Base-by-base conservation (phyloP, 1,139 yeast genomes). In the Suhomyces coccinellae region DNA sequence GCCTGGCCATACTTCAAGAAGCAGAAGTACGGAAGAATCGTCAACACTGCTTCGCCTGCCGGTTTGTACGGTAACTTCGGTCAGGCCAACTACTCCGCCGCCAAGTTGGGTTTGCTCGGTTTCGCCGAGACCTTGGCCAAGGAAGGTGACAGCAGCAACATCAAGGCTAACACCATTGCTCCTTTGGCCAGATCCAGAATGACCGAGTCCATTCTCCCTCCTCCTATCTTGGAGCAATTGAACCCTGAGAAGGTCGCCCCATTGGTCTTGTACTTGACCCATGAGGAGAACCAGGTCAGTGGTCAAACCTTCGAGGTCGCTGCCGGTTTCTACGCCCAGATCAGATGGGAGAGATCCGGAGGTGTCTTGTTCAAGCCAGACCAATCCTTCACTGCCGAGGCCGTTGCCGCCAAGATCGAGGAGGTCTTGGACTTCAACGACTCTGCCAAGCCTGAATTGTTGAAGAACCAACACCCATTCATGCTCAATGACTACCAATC, bases 21-120 rank as follows among this genome's bases (percentile, higher is more conserved):
- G 58, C 98, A 93, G 68, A 79, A 80, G 52, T 93, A 73, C 62
- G 99, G 99, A 54, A 79, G 98, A 59, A 79, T 93, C 57, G 71
- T 93, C 59, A 91, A 89, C 75, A 91, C 98, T 16, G 83, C 96
- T 37, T 90, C 97, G 6, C 97, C 98, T 24, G 98, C 98, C 40
- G 98, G 98, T 32, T 76, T 93, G 54, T 93, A 87, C 65, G 99
- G 99, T 55, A 90, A 90, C 73, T 93, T 90, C 69, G 99, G 99
- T 45, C 99, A 93, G 69, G 82, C 97, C 40, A 93, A 93, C 73
- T 93, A 93, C 71, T 83, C 97, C 2, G 95, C 97, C 36, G 98
- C 97, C 37, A 93, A 93, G 69, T 73, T 87, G 52, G 98, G 89
- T 22, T 75, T 90, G 47, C 87, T 91, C 49, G 97, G 97, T 16